Evolutionary conservation across 176 grass and related monocot genomes (phyloP).

Genomic region (Secale cereale): DNA sequence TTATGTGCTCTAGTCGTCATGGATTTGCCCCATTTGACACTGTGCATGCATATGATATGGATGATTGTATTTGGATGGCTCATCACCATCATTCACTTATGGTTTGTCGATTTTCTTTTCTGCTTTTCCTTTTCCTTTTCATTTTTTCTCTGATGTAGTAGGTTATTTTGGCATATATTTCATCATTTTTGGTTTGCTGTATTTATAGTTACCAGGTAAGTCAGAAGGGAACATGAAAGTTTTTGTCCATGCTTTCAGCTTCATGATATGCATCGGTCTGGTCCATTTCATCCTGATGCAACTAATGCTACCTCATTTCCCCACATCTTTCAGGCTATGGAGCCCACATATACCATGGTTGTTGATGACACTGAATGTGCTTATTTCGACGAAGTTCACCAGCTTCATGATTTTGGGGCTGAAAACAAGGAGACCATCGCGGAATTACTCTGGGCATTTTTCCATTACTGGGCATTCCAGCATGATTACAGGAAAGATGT

Average conservation of each 20-base stretch:
- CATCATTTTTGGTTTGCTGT: not conserved
- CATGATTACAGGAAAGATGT: slow-evolving; percentile 59
- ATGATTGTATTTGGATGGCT: slow-evolving; percentile 28
- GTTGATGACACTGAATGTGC: slow-evolving; percentile 40
- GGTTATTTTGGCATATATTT: not conserved
- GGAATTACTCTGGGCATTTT: slow-evolving; percentile 60
- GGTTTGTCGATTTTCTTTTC: not conserved
- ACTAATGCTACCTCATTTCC: not conserved
- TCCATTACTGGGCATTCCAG: slow-evolving; percentile 58
- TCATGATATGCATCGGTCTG: not conserved
- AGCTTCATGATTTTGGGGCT: slow-evolving; percentile 33
- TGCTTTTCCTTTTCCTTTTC: not conserved
- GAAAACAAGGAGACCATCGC: slow-evolving; percentile 48
- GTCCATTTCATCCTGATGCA: not conserved
- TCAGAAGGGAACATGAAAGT: not conserved
- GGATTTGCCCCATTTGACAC: not conserved
- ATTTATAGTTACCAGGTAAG: not conserved
- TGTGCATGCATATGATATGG: not conserved
- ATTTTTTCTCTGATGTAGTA: too few species aligned
- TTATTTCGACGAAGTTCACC: slow-evolving; percentile 40
- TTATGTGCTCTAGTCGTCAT: slow-evolving; percentile 1
- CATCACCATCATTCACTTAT: slow-evolving; percentile 4
- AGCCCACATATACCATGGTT: slow-evolving; percentile 38
- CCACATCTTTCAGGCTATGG: slow-evolving; percentile 38
- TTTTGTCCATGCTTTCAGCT: not conserved